Evolutionary conservation across 2,329 filamentous ascomycete species (phyloP), one percentile per base, ranked within the genome.

Genomic region (Seiridium cupressi): DNA sequence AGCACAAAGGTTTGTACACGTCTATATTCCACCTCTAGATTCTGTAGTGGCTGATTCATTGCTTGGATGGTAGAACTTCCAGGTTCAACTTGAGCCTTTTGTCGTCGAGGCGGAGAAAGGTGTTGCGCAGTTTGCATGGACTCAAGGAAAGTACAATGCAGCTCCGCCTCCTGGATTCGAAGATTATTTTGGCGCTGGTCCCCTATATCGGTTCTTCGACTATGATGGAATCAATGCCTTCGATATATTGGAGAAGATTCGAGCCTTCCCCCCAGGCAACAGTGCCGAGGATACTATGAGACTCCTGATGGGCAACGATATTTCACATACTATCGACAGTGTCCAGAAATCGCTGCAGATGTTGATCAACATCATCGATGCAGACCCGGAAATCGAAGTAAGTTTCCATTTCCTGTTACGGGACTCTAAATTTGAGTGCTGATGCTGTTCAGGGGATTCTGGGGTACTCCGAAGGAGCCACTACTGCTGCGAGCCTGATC

Each of bases 1-100:
- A 70, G 65, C 53, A 67, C 66, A 48, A 65, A 69, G 64, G 69
- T 63, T 51, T 40, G 65, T 46, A 35, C 5, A 34, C 31, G 5
- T 26, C 8, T 2, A 7, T 49, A 4, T 49, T 11, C 5, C 2
- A 26, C 18, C 3, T 3, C 4, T 2, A 3, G 13, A 8, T 5
- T 9, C 3, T 9, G 5, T n/a, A 2, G 4, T 44, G 18, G n/a
- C 32, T 35, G 1, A 2, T 72, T 1, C 6, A 31, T 11, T 55
- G 9, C 1, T 26, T 26, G 18, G 1, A 1, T 35, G 11, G 18
- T 64, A 63, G 62, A 59, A 60, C n/a, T 63, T 63, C 34, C 44
- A 60, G 32, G 60, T 63, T 2, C 62, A 63, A 35, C 56, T 58
- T 3, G 46, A 46, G 13, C 56, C 56, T 7, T 62, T 63, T 6